Base-by-base conservation (phyloP, 305 asterid species). In the Caryopteris hybrid region DNA sequence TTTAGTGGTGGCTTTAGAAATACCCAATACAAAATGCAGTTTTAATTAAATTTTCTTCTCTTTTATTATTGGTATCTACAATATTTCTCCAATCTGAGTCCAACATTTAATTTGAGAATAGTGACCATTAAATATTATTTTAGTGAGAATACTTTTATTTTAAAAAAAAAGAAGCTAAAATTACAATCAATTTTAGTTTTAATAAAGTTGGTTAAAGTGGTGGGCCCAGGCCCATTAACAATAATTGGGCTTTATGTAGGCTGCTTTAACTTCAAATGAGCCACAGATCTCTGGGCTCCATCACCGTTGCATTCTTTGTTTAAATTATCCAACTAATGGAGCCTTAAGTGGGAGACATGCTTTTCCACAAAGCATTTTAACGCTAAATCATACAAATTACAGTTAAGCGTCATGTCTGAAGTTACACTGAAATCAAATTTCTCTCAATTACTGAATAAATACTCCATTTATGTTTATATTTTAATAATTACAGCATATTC, bases 281-380 rank as follows among this genome's bases (percentile, higher is more conserved):
- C 64, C 79, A 48, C 5, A 69, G 70, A 34, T 62, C 14, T 56
- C 33, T 76, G 85, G 84, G 81, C 76, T 66, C 83, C 83, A 46
- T 64, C 75, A 60, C 81, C 83, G 39, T 60, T 16, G 13, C 23
- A 6, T 56, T 31, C 38, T 55, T 74, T 74, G 46, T 71, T 61
- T 50, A 60, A 8, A 61, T 70, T 68, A 68, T 78, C 76, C 77
- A 33, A 70, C 41, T 43, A 68, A 52, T 67, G 16, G 69, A 57
- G 80, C 64, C 81, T 68, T 57, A 57, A 72, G 62, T 68, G 78
- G 83, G 78, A 62, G 83, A 72, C 81, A 79, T 41, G 64, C 52
- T 65, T 77, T 73, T 72, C 45, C 43, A 42, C 23, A 73, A 72
- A 72, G 77, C 78, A 56, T 67, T 61, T 70, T 68, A 34, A 54